Evolutionary conservation across 1,139 yeast species (phyloP).

Genomic region (Lodderomyces theae): DNA sequence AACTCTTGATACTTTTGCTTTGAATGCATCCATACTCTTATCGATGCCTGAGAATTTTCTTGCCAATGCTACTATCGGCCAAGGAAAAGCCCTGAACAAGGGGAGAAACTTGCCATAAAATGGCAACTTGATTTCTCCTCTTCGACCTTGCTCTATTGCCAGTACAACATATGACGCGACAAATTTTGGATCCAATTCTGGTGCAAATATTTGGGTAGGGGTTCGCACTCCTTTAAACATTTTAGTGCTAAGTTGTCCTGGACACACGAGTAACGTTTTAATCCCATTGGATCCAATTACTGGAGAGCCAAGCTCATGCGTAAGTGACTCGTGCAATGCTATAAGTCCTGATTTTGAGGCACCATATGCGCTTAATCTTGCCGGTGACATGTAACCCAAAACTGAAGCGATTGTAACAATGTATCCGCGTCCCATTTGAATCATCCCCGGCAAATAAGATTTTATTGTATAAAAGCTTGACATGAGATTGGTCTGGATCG

Average conservation of each 20-base stretch:
- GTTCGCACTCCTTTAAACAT: constrained; percentile 72
- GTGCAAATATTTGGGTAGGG: constrained; percentile 75
- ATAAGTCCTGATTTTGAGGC: constrained; percentile 86
- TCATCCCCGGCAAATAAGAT: constrained; percentile 71
- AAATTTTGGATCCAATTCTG: constrained; percentile 64
- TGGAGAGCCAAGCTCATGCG: constrained; percentile 65
- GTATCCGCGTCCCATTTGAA: constrained; percentile 62
- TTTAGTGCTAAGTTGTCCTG: constrained; percentile 77
- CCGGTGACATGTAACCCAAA: constrained; percentile 82
- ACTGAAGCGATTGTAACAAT: constrained; percentile 80
- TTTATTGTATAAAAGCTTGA: constrained; percentile 71
- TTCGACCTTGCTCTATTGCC: constrained; percentile 56
- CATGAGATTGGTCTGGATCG: constrained; percentile 62
- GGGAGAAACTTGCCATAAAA: constrained; percentile 75
- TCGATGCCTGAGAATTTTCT: constrained; percentile 65
- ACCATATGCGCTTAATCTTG: constrained; percentile 77
- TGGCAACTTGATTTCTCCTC: constrained; percentile 73
- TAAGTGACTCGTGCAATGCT: constrained; percentile 78
- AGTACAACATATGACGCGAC: constrained; percentile 61
- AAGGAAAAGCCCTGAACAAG: constrained; percentile 65
- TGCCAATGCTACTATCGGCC: constrained; percentile 60
- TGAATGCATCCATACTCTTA: constrained; percentile 45
- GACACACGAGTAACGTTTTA: constrained; percentile 73
- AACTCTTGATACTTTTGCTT: constrained; percentile 14
- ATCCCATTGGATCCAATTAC: constrained; percentile 49